A percentile compares a stretch with the other conserved stretches of the same genome.
These are phyloP conservation scores for Podospora pseudoanserina DNA, from an alignment of 495 filamentous ascomycete genomes.

Conservation along the genomic window DNA sequence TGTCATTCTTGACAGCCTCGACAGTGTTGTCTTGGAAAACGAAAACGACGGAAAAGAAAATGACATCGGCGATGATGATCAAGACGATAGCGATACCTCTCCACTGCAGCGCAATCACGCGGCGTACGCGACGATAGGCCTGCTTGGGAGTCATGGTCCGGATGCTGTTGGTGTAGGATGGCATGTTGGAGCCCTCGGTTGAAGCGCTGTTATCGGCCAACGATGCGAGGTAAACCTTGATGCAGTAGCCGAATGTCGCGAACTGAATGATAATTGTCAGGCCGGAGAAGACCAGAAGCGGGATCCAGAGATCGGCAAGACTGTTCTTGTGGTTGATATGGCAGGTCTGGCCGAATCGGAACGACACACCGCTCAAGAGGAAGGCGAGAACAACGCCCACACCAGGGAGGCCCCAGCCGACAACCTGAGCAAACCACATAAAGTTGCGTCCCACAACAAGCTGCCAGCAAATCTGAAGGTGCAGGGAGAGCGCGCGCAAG, in stretches of 20 bases:
- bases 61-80: slow-evolving; percentile 81
- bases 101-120: slow-evolving; percentile 93
- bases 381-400: slow-evolving; percentile 70
- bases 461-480: slow-evolving; percentile 98
- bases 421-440: slow-evolving; percentile 77
- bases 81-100: slow-evolving; percentile 81
- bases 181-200: slow-evolving; percentile 67
- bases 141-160: slow-evolving; percentile 81
- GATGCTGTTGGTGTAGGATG: slow-evolving; percentile 74
- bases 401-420: slow-evolving; percentile 80
- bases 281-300: slow-evolving; percentile 73
- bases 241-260: slow-evolving; percentile 84
- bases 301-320: slow-evolving; percentile 84
- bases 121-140: slow-evolving; percentile 77
- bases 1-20: slow-evolving; percentile 50
- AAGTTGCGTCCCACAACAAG: slow-evolving; percentile 81
- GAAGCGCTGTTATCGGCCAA: slow-evolving; percentile 67
- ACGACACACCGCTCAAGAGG: slow-evolving; percentile 86
- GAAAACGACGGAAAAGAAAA: slow-evolving; percentile 89
- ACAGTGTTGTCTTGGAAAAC: slow-evolving; percentile 75
- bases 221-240: slow-evolving; percentile 87
- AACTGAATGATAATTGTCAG: slow-evolving; percentile 79
- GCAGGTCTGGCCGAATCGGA: slow-evolving; percentile 85
- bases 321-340: slow-evolving; percentile 86
- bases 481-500: slow-evolving; percentile 82